Evolutionary conservation across 2,329 filamentous ascomycete species (phyloP), one percentile per base, ranked within the genome.

Genomic region (Pyricularia sp.): DNA sequence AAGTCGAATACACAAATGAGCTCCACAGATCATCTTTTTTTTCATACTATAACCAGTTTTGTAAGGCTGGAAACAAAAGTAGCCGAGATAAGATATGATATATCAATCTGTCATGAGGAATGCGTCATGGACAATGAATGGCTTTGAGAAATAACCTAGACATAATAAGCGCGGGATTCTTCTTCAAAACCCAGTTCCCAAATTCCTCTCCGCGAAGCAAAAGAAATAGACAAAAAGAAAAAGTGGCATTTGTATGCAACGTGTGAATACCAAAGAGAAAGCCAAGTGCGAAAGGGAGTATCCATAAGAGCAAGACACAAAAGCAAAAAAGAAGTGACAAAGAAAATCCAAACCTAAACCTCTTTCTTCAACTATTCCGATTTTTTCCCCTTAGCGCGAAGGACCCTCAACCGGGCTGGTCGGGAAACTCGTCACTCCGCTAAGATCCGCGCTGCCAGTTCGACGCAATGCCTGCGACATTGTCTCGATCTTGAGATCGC

Each of bases 391-490:
- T 17, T 64, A 71, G 61, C 69, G 69, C 26, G 58, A 68, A n/a
- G 76, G 73, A 9, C 76, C 78, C 64, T 87, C 85, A 36, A 86
- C 80, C 1, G 88, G 88, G 74, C 87, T 90, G 42, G 83, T 79
- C 3, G 87, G 86, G 67, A 82, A 79, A 78, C 87, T 89, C 70
- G 85, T 81, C 65, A 83, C 76, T 65, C 79, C 81, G 72, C 83
- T 82, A 69, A 97, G 80, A 76, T 97, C 94, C 23, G 91, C 88
- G 78, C 93, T 97, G 64, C 89, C 92, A 17, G 93, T 97, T 78
- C 92, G 90, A 76, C 92, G 85, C 75, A 97, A 82, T 20, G 93
- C 94, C 79, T 97, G 93, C 68, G 90, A 86, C 94, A 97, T 97
- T 4, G 94, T 97, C 82, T 97, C 93, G 72, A 97, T 91, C 70